These are phyloP conservation scores for Mortierella hygrophila DNA, from an alignment of 192 early-diverging fungal genomes.

Conservation along the genomic window DNA sequence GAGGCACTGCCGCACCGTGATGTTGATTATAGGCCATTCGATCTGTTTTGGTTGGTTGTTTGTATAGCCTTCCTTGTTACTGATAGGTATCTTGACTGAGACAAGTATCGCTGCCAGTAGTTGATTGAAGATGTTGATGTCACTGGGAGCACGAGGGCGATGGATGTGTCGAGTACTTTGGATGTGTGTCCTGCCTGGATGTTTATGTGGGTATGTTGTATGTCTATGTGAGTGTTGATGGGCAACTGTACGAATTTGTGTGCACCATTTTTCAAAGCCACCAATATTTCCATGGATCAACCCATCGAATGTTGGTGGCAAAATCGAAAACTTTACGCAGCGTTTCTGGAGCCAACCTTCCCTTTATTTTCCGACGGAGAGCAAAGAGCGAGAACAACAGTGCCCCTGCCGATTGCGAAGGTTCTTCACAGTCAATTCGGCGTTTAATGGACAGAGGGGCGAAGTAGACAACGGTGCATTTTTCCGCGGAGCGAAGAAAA, in stretches of 20 bases:
- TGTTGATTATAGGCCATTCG: constrained; percentile 26
- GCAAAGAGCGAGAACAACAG: background rate
- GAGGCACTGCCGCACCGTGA: constrained; percentile 9
- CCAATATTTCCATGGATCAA: too few relatives aligned
- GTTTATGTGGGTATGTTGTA: too few relatives aligned
- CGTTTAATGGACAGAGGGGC: background rate
- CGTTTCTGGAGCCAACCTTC: background rate
- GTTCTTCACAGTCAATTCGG: background rate
- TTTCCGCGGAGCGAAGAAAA: background rate
- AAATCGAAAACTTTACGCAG: background rate
- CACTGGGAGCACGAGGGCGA: too few relatives aligned
- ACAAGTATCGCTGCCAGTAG: too few relatives aligned
- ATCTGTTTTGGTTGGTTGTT: background rate
- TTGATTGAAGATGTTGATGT: too few relatives aligned
- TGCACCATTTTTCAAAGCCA: too few relatives aligned
- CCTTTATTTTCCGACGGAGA: background rate
- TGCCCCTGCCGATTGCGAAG: background rate
- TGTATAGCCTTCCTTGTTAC: too few relatives aligned
- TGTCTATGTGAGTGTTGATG: too few relatives aligned
- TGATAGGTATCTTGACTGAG: too few relatives aligned
- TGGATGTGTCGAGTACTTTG: too few relatives aligned
- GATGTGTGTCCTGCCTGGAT: too few relatives aligned
- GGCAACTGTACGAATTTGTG: too few relatives aligned
- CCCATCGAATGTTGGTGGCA: background rate
- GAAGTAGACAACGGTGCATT: background rate